Evolutionary conservation across 352 stramenopile genomes (phyloP), one percentile per base, ranked within the genome.

Genomic region (Chloridella minuta): DNA sequence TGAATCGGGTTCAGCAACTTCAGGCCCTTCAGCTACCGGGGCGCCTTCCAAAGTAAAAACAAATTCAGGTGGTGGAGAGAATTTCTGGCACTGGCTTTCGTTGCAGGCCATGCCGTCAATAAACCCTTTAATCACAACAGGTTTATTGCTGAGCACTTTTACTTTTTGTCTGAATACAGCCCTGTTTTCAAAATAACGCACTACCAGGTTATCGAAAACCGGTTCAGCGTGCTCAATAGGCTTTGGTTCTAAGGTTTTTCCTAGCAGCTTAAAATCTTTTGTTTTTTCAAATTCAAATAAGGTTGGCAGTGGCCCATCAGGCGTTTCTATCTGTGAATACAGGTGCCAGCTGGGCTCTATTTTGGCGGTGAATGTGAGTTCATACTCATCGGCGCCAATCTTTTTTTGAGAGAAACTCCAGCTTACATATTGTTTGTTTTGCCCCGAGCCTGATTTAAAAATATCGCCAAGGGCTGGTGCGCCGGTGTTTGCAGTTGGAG

Each of bases 351-450:
- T 66, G n/a, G 40, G 40, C n/a, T 66, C 40, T 18, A 66, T 66
- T 18, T 10, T 66, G 40, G 40, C 40, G 10, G 10, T 66, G n/a
- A 66, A 66, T n/a, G 40, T 18, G n/a, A 66, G 40, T 66, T 66
- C 40, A 66, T 18, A 66, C n/a, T 66, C 40, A 66, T 66, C 40
- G 40, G 40, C 40, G n/a, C 40, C n/a, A n/a, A 66, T 66, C 40
- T 66, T 66, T 66, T 66, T 66, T 66, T 66, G 40, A 10, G 40
- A 66, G n/a, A 66, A 66, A n/a, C 40, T 66, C 40, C 40, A 66
- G 40, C 40, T 66, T n/a, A 66, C 40, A 66, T 66, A 66, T n/a
- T 66, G 40, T 66, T 66, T 66, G n/a, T n/a, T n/a, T 66, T 66
- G 40, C n/a, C n/a, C n/a, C n/a, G n/a, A n/a, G n/a, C n/a, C n/a